phyloP scores from a whole-genome alignment of 164 flowering plant genomes.

The Cinnamomum micranthum region DNA sequence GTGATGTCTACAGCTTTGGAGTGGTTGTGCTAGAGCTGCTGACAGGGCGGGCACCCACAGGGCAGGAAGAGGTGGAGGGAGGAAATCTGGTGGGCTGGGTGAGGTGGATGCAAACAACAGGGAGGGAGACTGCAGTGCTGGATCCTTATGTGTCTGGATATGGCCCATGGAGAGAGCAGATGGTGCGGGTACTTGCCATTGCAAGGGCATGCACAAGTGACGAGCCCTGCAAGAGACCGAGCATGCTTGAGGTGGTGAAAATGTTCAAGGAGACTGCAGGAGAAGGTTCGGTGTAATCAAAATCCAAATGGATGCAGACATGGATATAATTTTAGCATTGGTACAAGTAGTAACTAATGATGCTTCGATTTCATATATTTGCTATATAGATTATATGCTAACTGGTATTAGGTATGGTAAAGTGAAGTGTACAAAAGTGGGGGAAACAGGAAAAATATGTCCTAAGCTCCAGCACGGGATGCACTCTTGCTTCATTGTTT shows the following conservation, averaged over 20 bases:
- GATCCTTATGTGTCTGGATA: conserved; percentile 31
- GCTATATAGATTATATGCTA: too few species aligned
- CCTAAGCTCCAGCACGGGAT: not conserved
- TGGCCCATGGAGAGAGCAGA: conserved; percentile 36
- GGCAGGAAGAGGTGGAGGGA: conserved; percentile 58
- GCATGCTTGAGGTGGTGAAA: conserved; percentile 58
- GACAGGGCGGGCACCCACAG: conserved; percentile 56
- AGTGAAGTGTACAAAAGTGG: not conserved
- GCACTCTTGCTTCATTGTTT: not conserved
- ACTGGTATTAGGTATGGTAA: not conserved
- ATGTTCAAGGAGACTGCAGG: conserved; percentile 31
- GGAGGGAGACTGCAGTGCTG: conserved; percentile 32
- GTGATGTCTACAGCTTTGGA: conserved; percentile 67
- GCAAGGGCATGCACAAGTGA: conserved; percentile 53
- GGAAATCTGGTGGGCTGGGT: conserved; percentile 80
- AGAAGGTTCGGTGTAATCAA: conserved; percentile 7
- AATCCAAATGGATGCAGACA: not conserved
- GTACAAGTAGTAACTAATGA: not conserved
- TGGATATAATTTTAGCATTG: not conserved
- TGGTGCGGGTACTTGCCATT: conserved; percentile 40
- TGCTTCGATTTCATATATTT: not conserved
- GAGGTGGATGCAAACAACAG: conserved; percentile 40
- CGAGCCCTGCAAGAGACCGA: conserved; percentile 51
- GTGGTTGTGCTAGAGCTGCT: conserved; percentile 62
- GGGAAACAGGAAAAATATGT: not conserved